phyloP scores from a whole-genome alignment of 1,139 yeast genomes.

The Hyphopichia burtonii region DNA sequence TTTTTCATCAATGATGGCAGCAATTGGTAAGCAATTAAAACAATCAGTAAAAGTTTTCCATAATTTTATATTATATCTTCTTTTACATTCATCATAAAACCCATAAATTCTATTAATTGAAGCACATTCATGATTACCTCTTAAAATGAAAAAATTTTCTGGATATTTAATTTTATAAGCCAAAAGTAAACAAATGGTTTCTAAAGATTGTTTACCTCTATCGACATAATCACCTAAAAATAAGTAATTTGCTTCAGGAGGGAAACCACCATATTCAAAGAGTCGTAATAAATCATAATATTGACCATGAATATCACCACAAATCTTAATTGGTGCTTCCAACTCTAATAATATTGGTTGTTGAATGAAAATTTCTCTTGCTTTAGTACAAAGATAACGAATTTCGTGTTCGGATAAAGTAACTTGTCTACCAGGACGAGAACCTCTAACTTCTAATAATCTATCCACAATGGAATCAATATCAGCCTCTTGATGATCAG shows the following conservation, averaged over 20 bases:
- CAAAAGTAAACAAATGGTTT: slow-evolving; percentile 86
- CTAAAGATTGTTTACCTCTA: slow-evolving; percentile 95
- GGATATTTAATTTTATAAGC: slow-evolving; percentile 98
- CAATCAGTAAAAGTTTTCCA: slow-evolving; percentile 99
- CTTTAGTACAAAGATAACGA: slow-evolving; percentile 93
- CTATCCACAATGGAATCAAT: slow-evolving; percentile 97
- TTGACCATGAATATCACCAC: slow-evolving; percentile 98
- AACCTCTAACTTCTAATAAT: slow-evolving; percentile 94
- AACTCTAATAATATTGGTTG: slow-evolving; percentile 94
- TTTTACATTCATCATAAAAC: slow-evolving; percentile 94
- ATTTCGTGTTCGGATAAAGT: slow-evolving; percentile 92
- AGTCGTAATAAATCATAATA: slow-evolving; percentile 92
- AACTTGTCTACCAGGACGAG: slow-evolving; percentile 97
- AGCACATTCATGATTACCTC: slow-evolving; percentile 98
- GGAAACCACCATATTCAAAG: slow-evolving; percentile 97
- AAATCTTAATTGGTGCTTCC: slow-evolving; percentile 93
- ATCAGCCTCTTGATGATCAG: slow-evolving; percentile 84
- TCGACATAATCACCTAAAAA: slow-evolving; percentile 97
- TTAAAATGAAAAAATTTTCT: slow-evolving; percentile 88
- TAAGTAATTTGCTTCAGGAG: slow-evolving; percentile 96
- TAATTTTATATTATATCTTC: slow-evolving; percentile 93
- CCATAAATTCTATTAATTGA: slow-evolving; percentile 96
- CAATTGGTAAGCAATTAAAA: slow-evolving; percentile 96
- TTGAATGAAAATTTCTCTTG: slow-evolving; percentile 95
- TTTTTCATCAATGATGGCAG: slow-evolving; percentile 96